Evolutionary conservation across 768 basidiomycete genomes (phyloP), one percentile per base, ranked within the genome.

Genomic region (Trametes punicea): DNA sequence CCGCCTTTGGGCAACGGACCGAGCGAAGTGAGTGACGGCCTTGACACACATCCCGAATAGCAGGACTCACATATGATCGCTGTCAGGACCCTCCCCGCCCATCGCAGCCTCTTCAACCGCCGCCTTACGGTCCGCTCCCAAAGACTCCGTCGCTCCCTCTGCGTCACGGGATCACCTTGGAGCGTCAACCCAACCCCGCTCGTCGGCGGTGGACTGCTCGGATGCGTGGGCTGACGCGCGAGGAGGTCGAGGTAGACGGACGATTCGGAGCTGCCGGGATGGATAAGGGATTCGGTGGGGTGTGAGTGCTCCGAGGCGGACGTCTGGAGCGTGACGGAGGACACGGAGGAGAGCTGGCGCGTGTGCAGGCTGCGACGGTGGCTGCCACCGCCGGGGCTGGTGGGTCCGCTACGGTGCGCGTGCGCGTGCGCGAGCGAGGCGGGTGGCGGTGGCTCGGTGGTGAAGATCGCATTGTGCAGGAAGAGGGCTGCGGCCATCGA

Each of bases 401-500:
- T 36, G 34, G 38, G 45, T 30, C 33, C 40, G 45, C 33, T 39
- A 18, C 40, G 39, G 18, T 31, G 31, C 38, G 25, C 21, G 38
- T 38, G 26, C 59, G 53, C n/a, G 39, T 51, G 41, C 25, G 45
- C 51, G 51, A 51, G 41, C 26, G 59, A 42, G 16, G 67, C 56
- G 1, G 61, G 62, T 4, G 62, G 47, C 6, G 62, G 60, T 8
- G 60, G 60, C 33, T 69, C 66, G 18, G 55, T 44, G 44, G 74
- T 59, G 67, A 79, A 79, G 51, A 82, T 64, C 29, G 78, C 73
- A 63, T 82, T 78, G 69, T 85, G 83, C 47, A 84, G 75, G 66
- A 79, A 77, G 48, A 84, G 67, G 48, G 52, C 52, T 16, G 81
- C 81, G 52, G 82, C 78, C 85, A 87, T 87, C 51, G 45, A 44